Conservation (phyloP, 495 filamentous ascomycete genomes). For the Neurospora sp. region DNA sequence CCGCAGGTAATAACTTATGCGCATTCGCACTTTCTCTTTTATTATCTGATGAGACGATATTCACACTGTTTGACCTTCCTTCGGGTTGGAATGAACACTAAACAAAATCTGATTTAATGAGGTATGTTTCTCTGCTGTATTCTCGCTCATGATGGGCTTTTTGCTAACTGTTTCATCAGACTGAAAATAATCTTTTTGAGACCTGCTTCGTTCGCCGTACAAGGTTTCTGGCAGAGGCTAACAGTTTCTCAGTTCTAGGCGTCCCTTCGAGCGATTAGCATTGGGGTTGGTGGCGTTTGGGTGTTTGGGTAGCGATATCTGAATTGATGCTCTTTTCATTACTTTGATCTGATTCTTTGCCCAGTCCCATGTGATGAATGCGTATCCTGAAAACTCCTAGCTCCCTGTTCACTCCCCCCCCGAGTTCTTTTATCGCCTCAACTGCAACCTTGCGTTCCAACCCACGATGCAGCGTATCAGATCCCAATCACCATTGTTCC, state of each 20-base stretch:
- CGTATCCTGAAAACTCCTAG: neutral
- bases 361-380: neutral
- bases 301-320: neutral
- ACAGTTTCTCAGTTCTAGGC: slow-evolving; percentile 1
- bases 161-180: slow-evolving; percentile 37
- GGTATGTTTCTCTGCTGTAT: slow-evolving; percentile 40
- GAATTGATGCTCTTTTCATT: neutral
- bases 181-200: slow-evolving; percentile 18
- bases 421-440: slow-evolving; percentile 21
- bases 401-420: neutral
- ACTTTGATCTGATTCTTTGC: neutral
- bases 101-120: slow-evolving; percentile 99
- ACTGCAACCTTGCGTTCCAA: slow-evolving; percentile 71
- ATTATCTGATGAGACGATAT: slow-evolving; percentile 49
- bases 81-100: slow-evolving; percentile 64
- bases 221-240: slow-evolving; percentile 6
- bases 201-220: slow-evolving; percentile 14
- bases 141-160: neutral
- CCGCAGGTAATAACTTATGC: slow-evolving; percentile 33
- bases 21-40: slow-evolving; percentile 13
- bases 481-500: slow-evolving; percentile 85
- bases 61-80: slow-evolving; percentile 96
- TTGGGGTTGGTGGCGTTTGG: neutral
- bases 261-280: neutral
- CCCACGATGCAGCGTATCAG: slow-evolving; percentile 79